Conservation (phyloP, 2,329 filamentous ascomycete genomes). For the Colletotrichum scovillei region DNA sequence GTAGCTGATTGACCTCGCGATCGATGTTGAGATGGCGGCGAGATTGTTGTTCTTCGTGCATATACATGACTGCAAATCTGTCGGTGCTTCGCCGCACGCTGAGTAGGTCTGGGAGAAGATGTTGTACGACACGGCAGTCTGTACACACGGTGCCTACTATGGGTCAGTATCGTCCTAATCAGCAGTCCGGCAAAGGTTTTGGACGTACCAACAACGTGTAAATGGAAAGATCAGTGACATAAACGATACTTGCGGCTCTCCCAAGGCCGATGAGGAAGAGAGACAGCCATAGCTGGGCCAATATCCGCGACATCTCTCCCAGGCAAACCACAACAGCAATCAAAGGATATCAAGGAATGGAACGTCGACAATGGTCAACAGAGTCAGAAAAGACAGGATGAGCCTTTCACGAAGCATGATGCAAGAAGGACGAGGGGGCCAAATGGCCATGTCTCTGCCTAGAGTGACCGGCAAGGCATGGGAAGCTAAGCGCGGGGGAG, state of each 20-base stretch:
- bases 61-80: constrained; percentile 62
- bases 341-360: background rate
- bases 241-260: constrained; percentile 45
- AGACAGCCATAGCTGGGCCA: background rate
- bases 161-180: background rate
- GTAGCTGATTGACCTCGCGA: constrained; percentile 53
- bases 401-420: background rate
- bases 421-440: background rate
- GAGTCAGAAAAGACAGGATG: background rate
- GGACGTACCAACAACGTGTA: constrained; percentile 53
- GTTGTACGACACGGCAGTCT: constrained; percentile 56
- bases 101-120: constrained; percentile 55
- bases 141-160: constrained; percentile 61
- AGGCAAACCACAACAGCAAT: background rate
- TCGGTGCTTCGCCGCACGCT: constrained; percentile 55
- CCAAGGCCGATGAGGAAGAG: background rate
- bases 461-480: background rate
- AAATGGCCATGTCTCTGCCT: background rate
- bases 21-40: constrained; percentile 48
- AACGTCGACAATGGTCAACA: constrained; percentile 7
- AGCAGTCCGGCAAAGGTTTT: background rate
- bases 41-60: constrained; percentile 60
- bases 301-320: constrained; percentile 7
- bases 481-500: background rate
- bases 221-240: constrained; percentile 57